phyloP scores from a whole-genome alignment of 2,329 filamentous ascomycete genomes.

The Xylariomycetidae sp. region DNA sequence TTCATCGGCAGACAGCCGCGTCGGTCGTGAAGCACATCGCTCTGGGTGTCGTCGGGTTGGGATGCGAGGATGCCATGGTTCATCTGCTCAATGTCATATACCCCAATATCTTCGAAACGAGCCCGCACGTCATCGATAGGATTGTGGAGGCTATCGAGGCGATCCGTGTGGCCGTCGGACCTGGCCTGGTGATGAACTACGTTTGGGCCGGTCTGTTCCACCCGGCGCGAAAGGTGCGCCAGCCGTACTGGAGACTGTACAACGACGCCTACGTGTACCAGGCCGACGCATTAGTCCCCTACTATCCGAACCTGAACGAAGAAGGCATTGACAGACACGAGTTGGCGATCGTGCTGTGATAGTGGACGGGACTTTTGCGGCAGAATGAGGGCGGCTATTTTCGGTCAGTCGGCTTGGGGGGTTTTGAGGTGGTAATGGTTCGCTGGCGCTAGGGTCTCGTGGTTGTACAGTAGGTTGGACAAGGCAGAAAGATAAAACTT shows the following conservation, averaged over 20 bases:
- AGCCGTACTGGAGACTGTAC: conserved; percentile 94
- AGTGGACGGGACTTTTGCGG: too few relatives aligned
- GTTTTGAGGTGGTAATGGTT: too few relatives aligned
- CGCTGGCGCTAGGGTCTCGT: too few relatives aligned
- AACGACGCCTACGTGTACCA: conserved; percentile 95
- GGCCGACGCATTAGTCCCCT: conserved; percentile 93
- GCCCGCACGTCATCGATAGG: conserved; percentile 95
- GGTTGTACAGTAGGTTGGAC: conserved; percentile 15
- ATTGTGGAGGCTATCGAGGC: conserved; percentile 98
- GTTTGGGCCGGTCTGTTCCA: conserved; percentile 98
- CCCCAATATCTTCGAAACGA: conserved; percentile 96
- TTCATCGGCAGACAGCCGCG: conserved; percentile 93
- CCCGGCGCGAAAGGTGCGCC: conserved; percentile 87
- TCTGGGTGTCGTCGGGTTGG: conserved; percentile 92
- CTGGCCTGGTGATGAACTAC: conserved; percentile 93
- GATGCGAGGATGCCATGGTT: conserved; percentile 97
- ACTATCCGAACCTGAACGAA: conserved; percentile 84
- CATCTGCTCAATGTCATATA: conserved; percentile 94
- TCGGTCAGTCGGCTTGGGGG: too few relatives aligned
- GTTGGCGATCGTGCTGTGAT: conserved; percentile 74
- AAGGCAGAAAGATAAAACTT: too few relatives aligned
- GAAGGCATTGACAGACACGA: conserved; percentile 76
- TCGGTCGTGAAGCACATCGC: conserved; percentile 98
- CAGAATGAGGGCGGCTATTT: too few relatives aligned
- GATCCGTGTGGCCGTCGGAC: conserved; percentile 87